Conservation (phyloP, 176 grass and related monocot species). For the Musa acuminata region DNA sequence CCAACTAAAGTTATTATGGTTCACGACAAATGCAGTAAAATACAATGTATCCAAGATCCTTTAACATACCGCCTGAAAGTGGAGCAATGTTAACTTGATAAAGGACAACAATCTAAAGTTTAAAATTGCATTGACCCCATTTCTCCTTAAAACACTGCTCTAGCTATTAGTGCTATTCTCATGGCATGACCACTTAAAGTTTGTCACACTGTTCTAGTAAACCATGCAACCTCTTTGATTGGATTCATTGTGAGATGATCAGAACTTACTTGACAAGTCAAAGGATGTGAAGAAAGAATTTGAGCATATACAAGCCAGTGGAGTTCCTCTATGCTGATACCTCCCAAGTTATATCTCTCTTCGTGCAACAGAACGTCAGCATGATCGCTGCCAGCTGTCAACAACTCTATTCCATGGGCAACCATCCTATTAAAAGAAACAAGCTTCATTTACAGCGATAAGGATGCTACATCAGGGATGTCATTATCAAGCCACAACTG, state of each 20-base stretch:
- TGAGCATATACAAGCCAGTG: constrained; percentile 84
- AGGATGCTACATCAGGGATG: background rate
- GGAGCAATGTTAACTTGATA: background rate
- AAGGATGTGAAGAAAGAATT: constrained; percentile 86
- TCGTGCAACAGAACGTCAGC: constrained; percentile 76
- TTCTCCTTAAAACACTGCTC: background rate
- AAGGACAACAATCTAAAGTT: background rate
- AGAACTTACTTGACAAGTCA: constrained; percentile 88
- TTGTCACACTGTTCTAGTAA: background rate
- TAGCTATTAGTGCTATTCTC: background rate
- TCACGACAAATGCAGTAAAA: background rate
- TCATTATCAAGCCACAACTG: background rate
- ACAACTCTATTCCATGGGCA: constrained; percentile 73
- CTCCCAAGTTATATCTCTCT: constrained; percentile 58
- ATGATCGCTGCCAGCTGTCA: constrained; percentile 75
- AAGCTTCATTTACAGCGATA: background rate
- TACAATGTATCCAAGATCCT: background rate
- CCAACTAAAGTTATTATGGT: background rate
- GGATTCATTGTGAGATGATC: background rate
- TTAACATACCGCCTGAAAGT: background rate
- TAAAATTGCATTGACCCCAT: background rate
- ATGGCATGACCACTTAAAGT: background rate
- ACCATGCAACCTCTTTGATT: background rate
- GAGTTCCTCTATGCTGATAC: constrained; percentile 83
- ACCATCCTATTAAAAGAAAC: constrained; percentile 67